Evolutionary conservation across 768 basidiomycete genomes (phyloP).

Genomic region (Phylloporus rhodoxanthus): DNA sequence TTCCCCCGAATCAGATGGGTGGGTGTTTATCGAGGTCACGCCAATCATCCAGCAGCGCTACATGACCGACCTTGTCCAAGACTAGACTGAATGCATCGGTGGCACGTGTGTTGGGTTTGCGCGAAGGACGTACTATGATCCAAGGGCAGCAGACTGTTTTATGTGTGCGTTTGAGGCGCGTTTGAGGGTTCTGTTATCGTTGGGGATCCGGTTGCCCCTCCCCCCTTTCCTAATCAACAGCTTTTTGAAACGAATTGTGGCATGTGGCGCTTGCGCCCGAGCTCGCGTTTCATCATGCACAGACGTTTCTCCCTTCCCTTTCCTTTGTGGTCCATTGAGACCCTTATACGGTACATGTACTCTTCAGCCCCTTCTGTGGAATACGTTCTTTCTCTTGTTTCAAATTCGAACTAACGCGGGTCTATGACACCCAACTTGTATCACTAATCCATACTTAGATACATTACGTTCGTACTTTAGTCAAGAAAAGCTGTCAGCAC

Average conservation of each 20-base stretch:
- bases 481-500: not conserved
- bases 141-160: not conserved
- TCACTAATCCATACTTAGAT: not conserved
- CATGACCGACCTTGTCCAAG: conserved; percentile 11
- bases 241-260: conserved; percentile 4
- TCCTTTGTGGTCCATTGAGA: not conserved
- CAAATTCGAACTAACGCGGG: not conserved
- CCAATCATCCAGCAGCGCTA: conserved; percentile 19
- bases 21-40: conserved; percentile 29
- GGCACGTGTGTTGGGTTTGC: not conserved
- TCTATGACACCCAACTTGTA: not conserved
- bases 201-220: not conserved
- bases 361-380: not conserved
- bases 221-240: not conserved
- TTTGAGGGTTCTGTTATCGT: not conserved
- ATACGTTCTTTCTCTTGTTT: not conserved
- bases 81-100: conserved; percentile 1
- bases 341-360: not conserved
- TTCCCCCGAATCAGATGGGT: conserved; percentile 20
- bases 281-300: conserved; percentile 1
- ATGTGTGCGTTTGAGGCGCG: not conserved
- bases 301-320: not conserved
- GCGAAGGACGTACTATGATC: not conserved
- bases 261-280: not conserved
- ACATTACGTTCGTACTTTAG: conserved; percentile 5